Base-by-base conservation (phyloP, 202 grass and related monocot genomes). In the Bolboschoenoplectus hybrid region DNA sequence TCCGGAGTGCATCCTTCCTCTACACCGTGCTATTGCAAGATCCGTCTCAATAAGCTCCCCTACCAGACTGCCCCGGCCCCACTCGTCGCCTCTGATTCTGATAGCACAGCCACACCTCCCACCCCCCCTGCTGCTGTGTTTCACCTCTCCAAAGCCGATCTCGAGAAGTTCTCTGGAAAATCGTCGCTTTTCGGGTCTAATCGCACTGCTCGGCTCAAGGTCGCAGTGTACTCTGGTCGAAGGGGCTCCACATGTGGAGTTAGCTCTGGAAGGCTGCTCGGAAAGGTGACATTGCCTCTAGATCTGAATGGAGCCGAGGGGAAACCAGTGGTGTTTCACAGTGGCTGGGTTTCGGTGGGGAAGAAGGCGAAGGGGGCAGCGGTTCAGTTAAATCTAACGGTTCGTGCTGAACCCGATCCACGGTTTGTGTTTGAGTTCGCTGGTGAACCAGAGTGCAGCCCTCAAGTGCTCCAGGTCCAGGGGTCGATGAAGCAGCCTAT, bases 351-450 rank as follows among this genome's bases (percentile, higher is more conserved):
- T 34, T 78, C 67, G 26, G 50, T 98, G n/a, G 90, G 93, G 34
- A 98, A 92, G 86, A 84, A 82, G 14, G 63, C 51, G 1, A 92
- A 92, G 58, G 89, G 84, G 2, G 85, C 89, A 0, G 84, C 85
- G 0, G 89, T 91, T 64, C 82, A 92, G 89, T 69, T 98, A 5
- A 89, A 92, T 89, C 82, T 98, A 36, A 96, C 91, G 1, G 90
- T 98, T 5, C 90, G 88, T 38, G 93, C 93, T 1, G 97, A 96
- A 81, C 93, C 91, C 0, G 97, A 98, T 36, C 97, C 96, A 0
- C 67, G 97, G 0, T 98, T 98, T 46, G 93, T 98, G 4, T 98
- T 98, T 72, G 97, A 98, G 86, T 98, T 98, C 58, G 97, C 93
- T 60, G 93, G 91, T 62, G 93, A 98, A 79, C 93, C 97, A 9